These are phyloP conservation scores for Phaeosphaeriaceae sp. DNA, from an alignment of 2,329 filamentous ascomycete genomes.

Conservation along the genomic window DNA sequence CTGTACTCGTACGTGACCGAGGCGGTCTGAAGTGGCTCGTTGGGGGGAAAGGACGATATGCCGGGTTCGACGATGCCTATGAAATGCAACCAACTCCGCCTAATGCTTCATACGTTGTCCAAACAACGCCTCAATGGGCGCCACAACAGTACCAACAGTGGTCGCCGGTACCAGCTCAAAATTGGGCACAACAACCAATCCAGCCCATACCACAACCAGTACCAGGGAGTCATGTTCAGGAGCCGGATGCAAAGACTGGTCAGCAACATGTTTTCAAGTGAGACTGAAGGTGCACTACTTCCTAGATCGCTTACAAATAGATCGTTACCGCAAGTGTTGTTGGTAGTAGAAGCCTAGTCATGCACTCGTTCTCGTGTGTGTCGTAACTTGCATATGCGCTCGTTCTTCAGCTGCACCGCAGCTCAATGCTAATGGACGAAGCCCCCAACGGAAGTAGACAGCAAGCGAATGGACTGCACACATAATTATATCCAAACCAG, in stretches of 20 bases:
- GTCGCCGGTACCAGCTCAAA: neutral
- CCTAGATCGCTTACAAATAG: too few relatives aligned
- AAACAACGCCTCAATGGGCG: constrained; percentile 1
- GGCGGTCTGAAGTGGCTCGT: constrained; percentile 36
- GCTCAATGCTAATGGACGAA: too few relatives aligned
- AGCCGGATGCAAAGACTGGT: constrained; percentile 2
- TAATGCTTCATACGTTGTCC: constrained; percentile 4
- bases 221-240: constrained; percentile 1
- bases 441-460: too few relatives aligned
- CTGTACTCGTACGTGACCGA: constrained; percentile 28
- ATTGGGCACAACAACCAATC: constrained; percentile 11
- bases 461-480: too few relatives aligned
- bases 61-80: constrained; percentile 31
- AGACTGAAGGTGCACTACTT: too few relatives aligned
- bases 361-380: too few relatives aligned
- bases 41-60: constrained; percentile 37
- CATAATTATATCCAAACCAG: too few relatives aligned
- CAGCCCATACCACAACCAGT: constrained; percentile 3
- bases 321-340: too few relatives aligned
- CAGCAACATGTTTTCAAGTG: constrained; percentile 4
- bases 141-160: constrained; percentile 10
- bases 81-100: constrained; percentile 23
- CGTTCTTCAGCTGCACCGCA: too few relatives aligned
- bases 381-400: too few relatives aligned
- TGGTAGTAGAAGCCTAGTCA: too few relatives aligned